Conservation (phyloP, 306 rosid species). For the Corylus heterophylla region DNA sequence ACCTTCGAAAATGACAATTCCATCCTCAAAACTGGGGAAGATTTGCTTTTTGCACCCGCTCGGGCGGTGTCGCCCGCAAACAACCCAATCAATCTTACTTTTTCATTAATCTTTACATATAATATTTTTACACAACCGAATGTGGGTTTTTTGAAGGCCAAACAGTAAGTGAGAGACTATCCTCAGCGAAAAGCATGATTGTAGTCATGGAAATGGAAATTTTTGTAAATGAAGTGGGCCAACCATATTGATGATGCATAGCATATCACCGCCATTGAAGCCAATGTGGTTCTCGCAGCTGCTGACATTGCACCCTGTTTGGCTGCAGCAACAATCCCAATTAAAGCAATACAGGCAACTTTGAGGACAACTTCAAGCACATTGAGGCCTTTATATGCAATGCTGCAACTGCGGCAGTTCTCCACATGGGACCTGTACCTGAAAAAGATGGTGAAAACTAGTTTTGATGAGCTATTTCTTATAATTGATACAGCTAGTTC, state of each 20-base stretch:
- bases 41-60: slow-evolving; percentile 43
- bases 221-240: slow-evolving; percentile 73
- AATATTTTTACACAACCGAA: neutral
- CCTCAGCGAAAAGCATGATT: slow-evolving; percentile 65
- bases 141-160: too few relatives aligned
- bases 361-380: slow-evolving; percentile 62
- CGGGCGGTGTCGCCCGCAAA: slow-evolving; percentile 32
- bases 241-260: slow-evolving; percentile 73
- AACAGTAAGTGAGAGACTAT: neutral
- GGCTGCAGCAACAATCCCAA: slow-evolving; percentile 70
- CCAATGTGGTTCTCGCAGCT: slow-evolving; percentile 48
- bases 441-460: slow-evolving; percentile 7
- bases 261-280: slow-evolving; percentile 54
- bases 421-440: slow-evolving; percentile 89
- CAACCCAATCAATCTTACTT: slow-evolving; percentile 33
- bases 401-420: slow-evolving; percentile 77
- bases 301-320: slow-evolving; percentile 46
- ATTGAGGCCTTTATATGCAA: slow-evolving; percentile 69
- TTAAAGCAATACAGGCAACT: slow-evolving; percentile 52
- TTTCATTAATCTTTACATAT: neutral
- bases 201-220: slow-evolving; percentile 79
- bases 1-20: slow-evolving; percentile 80
- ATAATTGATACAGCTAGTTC: neutral
- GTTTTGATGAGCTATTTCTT: neutral
- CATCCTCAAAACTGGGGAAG: slow-evolving; percentile 81